Conservation (phyloP, 306 rosid species). For the Lathyrus oleraceus region DNA sequence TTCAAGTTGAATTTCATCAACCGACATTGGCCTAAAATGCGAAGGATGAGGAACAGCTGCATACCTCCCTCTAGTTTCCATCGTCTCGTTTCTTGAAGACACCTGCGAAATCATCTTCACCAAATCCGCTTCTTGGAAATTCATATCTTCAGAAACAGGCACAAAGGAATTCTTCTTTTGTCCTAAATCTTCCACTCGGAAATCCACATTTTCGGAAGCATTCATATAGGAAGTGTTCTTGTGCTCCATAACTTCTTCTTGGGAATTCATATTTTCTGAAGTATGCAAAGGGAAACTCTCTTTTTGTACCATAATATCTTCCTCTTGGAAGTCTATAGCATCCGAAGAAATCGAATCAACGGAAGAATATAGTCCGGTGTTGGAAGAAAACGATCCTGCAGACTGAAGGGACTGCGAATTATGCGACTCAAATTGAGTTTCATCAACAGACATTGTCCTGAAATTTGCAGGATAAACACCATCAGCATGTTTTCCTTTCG, state of each 20-base stretch:
- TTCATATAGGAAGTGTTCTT: constrained; percentile 26
- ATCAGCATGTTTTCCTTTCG: constrained; percentile 44
- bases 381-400: constrained; percentile 51
- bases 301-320: constrained; percentile 26
- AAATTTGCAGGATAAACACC: constrained; percentile 52
- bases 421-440: constrained; percentile 55
- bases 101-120: constrained; percentile 26
- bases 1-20: constrained; percentile 77
- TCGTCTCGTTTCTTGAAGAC: constrained; percentile 40
- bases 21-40: constrained; percentile 68
- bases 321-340: constrained; percentile 36
- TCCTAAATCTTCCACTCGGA: constrained; percentile 43
- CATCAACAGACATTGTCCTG: constrained; percentile 70
- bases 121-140: constrained; percentile 38
- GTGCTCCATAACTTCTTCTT: constrained; percentile 37
- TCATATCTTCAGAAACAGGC: constrained; percentile 37
- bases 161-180: constrained; percentile 30
- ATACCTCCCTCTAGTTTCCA: constrained; percentile 45
- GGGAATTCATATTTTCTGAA: constrained; percentile 34
- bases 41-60: constrained; percentile 41
- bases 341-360: constrained; percentile 36
- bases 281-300: constrained; percentile 25
- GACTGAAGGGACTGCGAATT: constrained; percentile 45
- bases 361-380: constrained; percentile 53
- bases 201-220: constrained; percentile 36